Percentiles rank a stretch among this genome's conserved stretches.
Evolutionary conservation across 345 rosid species (phyloP).

Genomic region (Turritis glabra): DNA sequence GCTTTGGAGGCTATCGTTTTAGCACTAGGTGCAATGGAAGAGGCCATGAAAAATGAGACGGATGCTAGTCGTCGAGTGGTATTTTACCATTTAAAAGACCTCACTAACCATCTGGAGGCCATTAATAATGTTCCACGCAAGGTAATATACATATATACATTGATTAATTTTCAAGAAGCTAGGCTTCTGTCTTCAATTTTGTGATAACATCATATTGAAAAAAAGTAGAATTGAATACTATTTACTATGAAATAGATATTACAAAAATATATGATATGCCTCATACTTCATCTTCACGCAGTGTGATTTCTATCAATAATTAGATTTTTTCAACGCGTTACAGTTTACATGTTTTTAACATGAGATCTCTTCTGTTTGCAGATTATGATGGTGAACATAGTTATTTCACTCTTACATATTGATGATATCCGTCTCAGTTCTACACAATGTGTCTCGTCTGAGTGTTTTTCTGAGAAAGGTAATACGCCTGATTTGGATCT

Average conservation of each 20-base stretch:
- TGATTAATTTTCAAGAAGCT: background rate
- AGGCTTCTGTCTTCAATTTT: conserved; percentile 1
- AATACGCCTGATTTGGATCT: conserved; percentile 47
- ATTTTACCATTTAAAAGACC: conserved; percentile 69
- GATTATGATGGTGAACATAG: conserved; percentile 88
- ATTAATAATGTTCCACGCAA: conserved; percentile 80
- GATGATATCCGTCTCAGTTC: conserved; percentile 72
- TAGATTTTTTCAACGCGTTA: background rate
- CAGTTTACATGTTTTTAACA: conserved; percentile 29
- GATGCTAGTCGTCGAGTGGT: conserved; percentile 55
- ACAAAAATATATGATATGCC: conserved; percentile 5
- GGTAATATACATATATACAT: conserved; percentile 46
- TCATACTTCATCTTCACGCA: conserved; percentile 5
- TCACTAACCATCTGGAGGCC: conserved; percentile 74
- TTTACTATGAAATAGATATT: background rate
- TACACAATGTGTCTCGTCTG: conserved; percentile 54
- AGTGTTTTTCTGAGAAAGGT: conserved; percentile 49
- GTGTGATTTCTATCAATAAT: conserved; percentile 6
- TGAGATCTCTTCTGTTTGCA: conserved; percentile 52
- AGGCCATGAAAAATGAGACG: conserved; percentile 49
- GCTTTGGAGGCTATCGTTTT: conserved; percentile 83
- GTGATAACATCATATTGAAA: conserved; percentile 7
- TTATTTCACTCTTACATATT: conserved; percentile 84
- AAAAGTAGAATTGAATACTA: background rate
- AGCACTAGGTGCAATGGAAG: conserved; percentile 72